A percentile compares a stretch with the other conserved stretches of the same genome.
Conservation (phyloP, 2,329 filamentous ascomycete genomes). For the Phialophora verrucosa region DNA sequence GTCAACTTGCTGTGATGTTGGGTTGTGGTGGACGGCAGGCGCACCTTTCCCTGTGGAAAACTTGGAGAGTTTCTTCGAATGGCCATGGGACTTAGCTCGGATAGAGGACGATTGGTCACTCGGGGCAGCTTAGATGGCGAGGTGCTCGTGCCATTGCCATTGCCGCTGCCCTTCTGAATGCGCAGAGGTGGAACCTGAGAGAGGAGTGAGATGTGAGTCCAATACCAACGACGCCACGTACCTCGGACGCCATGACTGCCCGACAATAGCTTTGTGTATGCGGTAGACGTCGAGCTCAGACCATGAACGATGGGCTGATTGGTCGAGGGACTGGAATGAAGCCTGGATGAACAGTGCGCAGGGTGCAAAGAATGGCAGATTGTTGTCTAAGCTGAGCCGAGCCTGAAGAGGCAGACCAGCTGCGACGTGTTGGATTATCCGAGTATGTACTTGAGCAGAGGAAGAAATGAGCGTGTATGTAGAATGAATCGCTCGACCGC, state of each 20-base stretch:
- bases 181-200: slow-evolving; percentile 43
- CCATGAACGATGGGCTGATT: slow-evolving; percentile 26
- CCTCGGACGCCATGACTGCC: slow-evolving; percentile 37
- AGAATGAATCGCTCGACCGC: slow-evolving; percentile 22
- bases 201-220: slow-evolving; percentile 9
- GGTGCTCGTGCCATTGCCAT: slow-evolving; percentile 41
- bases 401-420: slow-evolving; percentile 37
- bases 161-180: slow-evolving; percentile 43
- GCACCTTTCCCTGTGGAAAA: slow-evolving; percentile 80
- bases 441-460: neutral
- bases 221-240: slow-evolving; percentile 33
- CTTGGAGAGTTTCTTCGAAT: slow-evolving; percentile 90
- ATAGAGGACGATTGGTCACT: slow-evolving; percentile 72
- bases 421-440: slow-evolving; percentile 21
- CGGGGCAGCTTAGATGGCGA: slow-evolving; percentile 69
- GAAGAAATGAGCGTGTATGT: slow-evolving; percentile 16
- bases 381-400: slow-evolving; percentile 16
- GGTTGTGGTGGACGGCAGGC: slow-evolving; percentile 28
- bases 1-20: slow-evolving; percentile 17
- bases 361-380: slow-evolving; percentile 26
- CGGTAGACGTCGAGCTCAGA: slow-evolving; percentile 34
- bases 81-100: slow-evolving; percentile 86
- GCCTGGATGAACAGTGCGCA: slow-evolving; percentile 23
- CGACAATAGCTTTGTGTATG: slow-evolving; percentile 38
- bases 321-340: slow-evolving; percentile 17